Base-by-base conservation (phyloP, 2,329 filamentous ascomycete genomes). In the Talaromyces verruculosus region DNA sequence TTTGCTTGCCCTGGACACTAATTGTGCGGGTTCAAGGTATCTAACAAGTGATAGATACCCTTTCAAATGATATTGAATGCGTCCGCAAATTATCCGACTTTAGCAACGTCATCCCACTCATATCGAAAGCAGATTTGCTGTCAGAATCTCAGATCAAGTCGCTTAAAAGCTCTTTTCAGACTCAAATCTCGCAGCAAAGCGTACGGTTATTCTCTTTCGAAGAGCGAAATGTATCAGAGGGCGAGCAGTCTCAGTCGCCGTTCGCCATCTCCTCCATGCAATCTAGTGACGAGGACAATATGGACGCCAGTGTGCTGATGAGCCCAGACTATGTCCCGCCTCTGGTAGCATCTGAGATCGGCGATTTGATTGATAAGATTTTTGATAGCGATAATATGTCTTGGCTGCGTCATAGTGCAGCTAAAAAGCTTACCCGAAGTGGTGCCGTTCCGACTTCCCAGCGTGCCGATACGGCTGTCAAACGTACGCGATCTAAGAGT, bases 261-360 rank as follows among this genome's bases (percentile, higher is more conserved):
- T 96, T 91, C 73, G 88, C 91, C 0, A 84, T 97, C 22, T 97
- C 94, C 1, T 95, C 91, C 22, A 86, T 86, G 13, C 83, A 86
- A 28, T 87, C 85, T 1, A 85, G 86, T 25, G 92, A 97, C 72
- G 81, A 88, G 67, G 92, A 97, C 45, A 88, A 85, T 51, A 96
- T 98, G 89, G 94, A 98, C 75, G 94, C 93, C 19, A 97, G 92
- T 72, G 83, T 96, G 0, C 84, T 98, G 19, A 98, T 98, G 94
- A 93, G 89, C 65, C 89, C 93, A 0, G 91, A 95, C 72, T 98
- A 97, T 74, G 82, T 95, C 15, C 89, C 92, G 68, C 94, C 94
- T 0, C 83, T 97, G 4, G 79, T 91, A 2, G 79, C 86, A 0
- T 95, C 92, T 8, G 93, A 98, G 65, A 85, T 98, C 1, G 73